Evolutionary conservation across 139 green algal species (phyloP), one percentile per base, ranked within the genome.

Genomic region (Micractinium conductrix): DNA sequence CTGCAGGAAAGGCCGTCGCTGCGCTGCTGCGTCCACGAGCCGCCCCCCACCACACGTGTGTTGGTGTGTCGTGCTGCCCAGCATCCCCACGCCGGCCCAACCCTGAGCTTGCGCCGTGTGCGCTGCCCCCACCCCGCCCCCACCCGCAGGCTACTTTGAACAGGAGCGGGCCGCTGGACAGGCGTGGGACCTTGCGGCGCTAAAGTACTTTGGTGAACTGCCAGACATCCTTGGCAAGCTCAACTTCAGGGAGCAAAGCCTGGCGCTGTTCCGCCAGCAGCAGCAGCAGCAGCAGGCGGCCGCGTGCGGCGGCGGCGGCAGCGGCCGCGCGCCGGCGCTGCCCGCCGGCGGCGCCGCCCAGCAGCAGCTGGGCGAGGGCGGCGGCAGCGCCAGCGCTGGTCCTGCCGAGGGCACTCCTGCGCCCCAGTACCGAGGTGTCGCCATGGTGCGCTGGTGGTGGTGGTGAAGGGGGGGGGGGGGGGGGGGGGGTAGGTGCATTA

Each of bases 151-250:
- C 28, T 89, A 89, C 42, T 89, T 75, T 55, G 71, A 74, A 30
- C 30, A 40, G n/a, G 81, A 89, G 30, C 60, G 81, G 26, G 80
- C 84, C 2, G 86, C 81, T 7, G 86, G 71, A 6, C 70, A 69
- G 74, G 86, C 86, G 5, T 89, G 86, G 86, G 86, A 89, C 68
- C 37, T 84, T 26, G 86, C 81, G 0, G 68, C 79, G 1, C 75
- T 87, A 1, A 55, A 69, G 26, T 74, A 89, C 55, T 84, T 71
- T 67, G 80, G 81, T 2, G 63, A 75, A 40, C 26, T n/a, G 2
- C 38, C 58, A 4, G 70, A 86, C 28, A 63, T 37, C 68, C 24
- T 69, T 17, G 30, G 65, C 37, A 86, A 86, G 70, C 73, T 89
- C 40, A 89, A 89, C 44, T 89, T 89, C 62, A 17, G 8, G 14